A percentile compares a stretch with the other conserved stretches of the same genome.
Conservation (phyloP, 1,139 yeast genomes). For the Pneumocystis oryctolagi region DNA sequence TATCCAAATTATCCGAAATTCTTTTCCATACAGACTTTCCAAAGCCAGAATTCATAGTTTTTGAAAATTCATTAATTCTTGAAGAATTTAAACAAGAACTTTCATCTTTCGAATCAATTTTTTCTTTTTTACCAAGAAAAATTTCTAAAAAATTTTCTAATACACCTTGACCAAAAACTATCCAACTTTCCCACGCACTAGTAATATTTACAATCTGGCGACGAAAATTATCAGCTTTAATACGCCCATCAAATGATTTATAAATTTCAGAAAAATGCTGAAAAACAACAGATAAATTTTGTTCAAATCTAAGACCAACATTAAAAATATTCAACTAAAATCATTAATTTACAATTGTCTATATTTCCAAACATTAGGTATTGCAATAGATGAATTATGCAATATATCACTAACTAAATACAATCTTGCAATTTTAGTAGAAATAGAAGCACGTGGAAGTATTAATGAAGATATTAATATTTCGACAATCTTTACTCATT, state of each 20-base stretch:
- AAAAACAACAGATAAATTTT: slow-evolving; percentile 11
- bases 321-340: neutral
- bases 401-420: slow-evolving; percentile 22
- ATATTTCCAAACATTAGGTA: slow-evolving; percentile 16
- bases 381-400: slow-evolving; percentile 18
- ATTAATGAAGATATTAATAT: slow-evolving; percentile 17
- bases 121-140: neutral
- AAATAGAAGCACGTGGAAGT: slow-evolving; percentile 11
- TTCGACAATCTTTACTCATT: slow-evolving; percentile 13
- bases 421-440: slow-evolving; percentile 18
- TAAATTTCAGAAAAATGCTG: slow-evolving; percentile 8
- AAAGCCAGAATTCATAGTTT: neutral
- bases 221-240: slow-evolving; percentile 15
- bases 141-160: neutral
- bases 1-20: neutral
- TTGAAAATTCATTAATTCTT: slow-evolving; percentile 4
- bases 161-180: slow-evolving; percentile 8
- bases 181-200: slow-evolving; percentile 13
- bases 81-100: neutral
- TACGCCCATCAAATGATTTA: slow-evolving; percentile 14
- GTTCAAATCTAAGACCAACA: slow-evolving; percentile 7
- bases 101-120: neutral
- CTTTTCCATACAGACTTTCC: neutral
- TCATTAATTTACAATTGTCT: slow-evolving; percentile 6
- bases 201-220: slow-evolving; percentile 13